Evolutionary conservation across 805 yeast species (phyloP), one percentile per base, ranked within the genome.

Genomic region (Brettanomyces bruxellensis): DNA sequence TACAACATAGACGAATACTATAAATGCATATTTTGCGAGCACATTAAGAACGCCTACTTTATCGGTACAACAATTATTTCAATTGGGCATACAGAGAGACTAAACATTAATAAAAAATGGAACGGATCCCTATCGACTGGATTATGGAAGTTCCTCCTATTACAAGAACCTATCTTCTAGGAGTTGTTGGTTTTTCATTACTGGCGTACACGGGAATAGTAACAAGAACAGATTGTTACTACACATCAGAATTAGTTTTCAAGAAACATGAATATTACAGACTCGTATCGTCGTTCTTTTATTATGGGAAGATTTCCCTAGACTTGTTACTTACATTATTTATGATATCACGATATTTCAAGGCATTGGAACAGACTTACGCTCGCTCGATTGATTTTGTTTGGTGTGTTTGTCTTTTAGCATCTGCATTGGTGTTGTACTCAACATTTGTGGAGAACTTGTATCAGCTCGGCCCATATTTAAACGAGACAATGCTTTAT

Each of bases 101-200:
- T 7, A 28, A 9, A 7, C 32, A 28, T 28, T 2, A 28, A 28
- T 9, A 2, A 28, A 36, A 4, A 25, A 65, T 65, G 69, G 68
- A 62, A 25, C 63, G 62, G 48, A 49, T 68, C 39, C 71, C 72
- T 3, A 41, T 68, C 22, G 71, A 71, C 44, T 64, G 68, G 69
- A 37, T 70, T 35, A 63, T 59, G 57, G 72, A 68, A 38, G 59
- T 70, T 2, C 78, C 79, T 3, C 70, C 74, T 2, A 73, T 74
- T 22, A 75, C 79, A 4, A 54, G 75, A 42, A 46, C 55, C 5
- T 67, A 70, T 60, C 48, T 66, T 2, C 38, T 60, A 1, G 64
- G 65, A 3, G 55, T 71, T 3, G 54, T 64, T 2, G 58, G 57
- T 3, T 52, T 67, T 13, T 62, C 72, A 2, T 46, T 64, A 5